phyloP scores from a whole-genome alignment of 2,329 filamentous ascomycete species.

The Bipolaris gigantea region DNA sequence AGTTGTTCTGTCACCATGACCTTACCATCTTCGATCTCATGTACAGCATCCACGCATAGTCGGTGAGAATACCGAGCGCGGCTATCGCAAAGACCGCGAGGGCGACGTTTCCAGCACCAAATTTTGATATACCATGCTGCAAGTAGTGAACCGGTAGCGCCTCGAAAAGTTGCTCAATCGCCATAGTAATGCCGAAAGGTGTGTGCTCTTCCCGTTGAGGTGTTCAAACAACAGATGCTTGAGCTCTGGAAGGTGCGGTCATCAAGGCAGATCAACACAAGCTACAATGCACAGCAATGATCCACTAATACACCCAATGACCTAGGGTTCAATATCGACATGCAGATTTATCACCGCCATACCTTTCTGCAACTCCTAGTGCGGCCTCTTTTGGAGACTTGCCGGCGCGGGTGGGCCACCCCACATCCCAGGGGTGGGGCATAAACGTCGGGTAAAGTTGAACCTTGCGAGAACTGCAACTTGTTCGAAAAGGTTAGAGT shows the following conservation, averaged over 20 bases:
- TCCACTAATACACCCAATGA: background rate
- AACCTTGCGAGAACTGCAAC: background rate
- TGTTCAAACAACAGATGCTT: background rate
- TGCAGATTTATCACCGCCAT: background rate
- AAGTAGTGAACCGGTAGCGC: constrained; percentile 33
- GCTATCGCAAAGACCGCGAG: constrained; percentile 28
- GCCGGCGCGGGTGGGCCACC: constrained; percentile 13
- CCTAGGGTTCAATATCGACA: background rate
- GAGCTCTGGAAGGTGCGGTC: background rate
- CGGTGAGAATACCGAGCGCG: constrained; percentile 35
- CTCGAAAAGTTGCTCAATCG: constrained; percentile 36
- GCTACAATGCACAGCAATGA: background rate
- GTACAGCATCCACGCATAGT: constrained; percentile 56
- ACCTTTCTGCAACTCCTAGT: background rate
- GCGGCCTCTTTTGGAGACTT: background rate
- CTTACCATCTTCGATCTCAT: constrained; percentile 53
- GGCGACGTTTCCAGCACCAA: constrained; percentile 27
- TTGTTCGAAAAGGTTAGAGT: background rate
- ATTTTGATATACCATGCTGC: constrained; percentile 38
- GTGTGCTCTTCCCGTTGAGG: background rate
- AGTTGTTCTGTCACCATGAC: background rate
- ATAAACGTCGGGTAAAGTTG: constrained; percentile 25
- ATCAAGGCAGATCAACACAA: background rate
- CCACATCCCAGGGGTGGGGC: constrained; percentile 39
- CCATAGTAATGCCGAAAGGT: constrained; percentile 23